A percentile compares a stretch with the other conserved stretches of the same genome.
These are phyloP conservation scores for Kurtzmaniella fragi DNA, from an alignment of 805 yeast genomes.

Conservation along the genomic window DNA sequence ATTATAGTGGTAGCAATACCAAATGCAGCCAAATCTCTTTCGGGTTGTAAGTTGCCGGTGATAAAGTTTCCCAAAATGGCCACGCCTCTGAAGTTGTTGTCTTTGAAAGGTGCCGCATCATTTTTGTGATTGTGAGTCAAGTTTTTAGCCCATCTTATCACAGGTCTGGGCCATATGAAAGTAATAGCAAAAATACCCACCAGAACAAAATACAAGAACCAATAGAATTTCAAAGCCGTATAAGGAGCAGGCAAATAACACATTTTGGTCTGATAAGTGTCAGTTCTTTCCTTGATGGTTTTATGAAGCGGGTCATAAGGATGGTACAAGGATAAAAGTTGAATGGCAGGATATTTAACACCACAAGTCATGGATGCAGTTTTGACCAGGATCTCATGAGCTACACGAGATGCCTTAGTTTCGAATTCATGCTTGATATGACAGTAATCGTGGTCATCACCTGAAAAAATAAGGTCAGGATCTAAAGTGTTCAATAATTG, in stretches of 20 bases:
- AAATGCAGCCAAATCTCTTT: constrained; percentile 1
- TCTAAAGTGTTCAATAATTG: constrained; percentile 51
- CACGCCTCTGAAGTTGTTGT: too few relatives aligned
- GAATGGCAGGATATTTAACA: constrained; percentile 77
- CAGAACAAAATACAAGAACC: constrained; percentile 12
- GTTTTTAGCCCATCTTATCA: background rate
- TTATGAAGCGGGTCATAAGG: constrained; percentile 22
- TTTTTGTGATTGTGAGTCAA: background rate
- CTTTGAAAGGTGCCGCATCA: background rate
- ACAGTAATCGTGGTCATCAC: constrained; percentile 98
- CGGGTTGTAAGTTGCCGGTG: background rate
- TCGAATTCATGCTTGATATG: constrained; percentile 53
- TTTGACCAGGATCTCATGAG: constrained; percentile 78
- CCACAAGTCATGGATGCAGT: constrained; percentile 94
- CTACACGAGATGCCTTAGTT: constrained; percentile 26
- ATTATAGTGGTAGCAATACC: background rate
- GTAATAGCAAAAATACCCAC: constrained; percentile 10
- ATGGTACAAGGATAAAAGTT: constrained; percentile 63
- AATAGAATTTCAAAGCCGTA: constrained; percentile 33
- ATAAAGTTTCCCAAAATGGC: too few relatives aligned
- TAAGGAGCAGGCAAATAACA: constrained; percentile 58
- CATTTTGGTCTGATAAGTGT: constrained; percentile 38
- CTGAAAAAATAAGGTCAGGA: constrained; percentile 75
- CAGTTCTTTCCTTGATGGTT: background rate
- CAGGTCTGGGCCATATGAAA: constrained; percentile 3